Conservation (phyloP, 495 filamentous ascomycete genomes). For the Penicillium cosmopolitanum region DNA sequence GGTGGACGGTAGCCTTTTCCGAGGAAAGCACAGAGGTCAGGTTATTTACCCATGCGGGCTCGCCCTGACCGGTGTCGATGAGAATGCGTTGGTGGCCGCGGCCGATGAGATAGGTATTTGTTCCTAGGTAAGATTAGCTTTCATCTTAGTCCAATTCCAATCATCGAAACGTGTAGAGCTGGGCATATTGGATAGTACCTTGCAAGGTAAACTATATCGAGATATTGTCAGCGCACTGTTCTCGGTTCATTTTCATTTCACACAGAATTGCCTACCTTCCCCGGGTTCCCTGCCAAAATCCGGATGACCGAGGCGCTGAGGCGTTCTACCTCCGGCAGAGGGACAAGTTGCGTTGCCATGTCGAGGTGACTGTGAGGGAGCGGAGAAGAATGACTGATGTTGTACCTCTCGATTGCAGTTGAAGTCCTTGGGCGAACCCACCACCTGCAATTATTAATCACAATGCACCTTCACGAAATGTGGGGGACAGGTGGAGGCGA, state of each 20-base stretch:
- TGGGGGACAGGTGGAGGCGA: background rate
- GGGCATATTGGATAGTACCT: conserved; percentile 34
- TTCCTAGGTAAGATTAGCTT: conserved; percentile 48
- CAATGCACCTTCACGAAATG: background rate
- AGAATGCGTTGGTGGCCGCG: conserved; percentile 67
- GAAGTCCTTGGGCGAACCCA: background rate
- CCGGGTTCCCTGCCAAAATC: conserved; percentile 80
- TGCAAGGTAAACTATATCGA: conserved; percentile 53
- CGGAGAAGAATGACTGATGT: background rate
- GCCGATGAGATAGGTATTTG: conserved; percentile 87
- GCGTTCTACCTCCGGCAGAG: conserved; percentile 66
- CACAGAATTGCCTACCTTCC: conserved; percentile 57
- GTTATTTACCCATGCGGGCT: conserved; percentile 58
- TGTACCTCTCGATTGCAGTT: background rate
- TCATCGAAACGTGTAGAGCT: no score
- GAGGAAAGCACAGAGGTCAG: conserved; percentile 64
- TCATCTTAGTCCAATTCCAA: background rate
- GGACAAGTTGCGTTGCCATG: conserved; percentile 52
- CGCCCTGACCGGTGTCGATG: conserved; percentile 80
- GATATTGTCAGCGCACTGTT: conserved; percentile 9
- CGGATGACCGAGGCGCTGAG: conserved; percentile 69
- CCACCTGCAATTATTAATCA: background rate
- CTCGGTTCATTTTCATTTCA: conserved; percentile 5
- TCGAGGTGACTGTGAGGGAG: background rate
- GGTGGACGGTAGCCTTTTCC: conserved; percentile 66